A percentile compares a stretch with the other conserved stretches of the same genome.
phyloP scores from a whole-genome alignment of 139 green algal genomes.

The Asterochloris erici region DNA sequence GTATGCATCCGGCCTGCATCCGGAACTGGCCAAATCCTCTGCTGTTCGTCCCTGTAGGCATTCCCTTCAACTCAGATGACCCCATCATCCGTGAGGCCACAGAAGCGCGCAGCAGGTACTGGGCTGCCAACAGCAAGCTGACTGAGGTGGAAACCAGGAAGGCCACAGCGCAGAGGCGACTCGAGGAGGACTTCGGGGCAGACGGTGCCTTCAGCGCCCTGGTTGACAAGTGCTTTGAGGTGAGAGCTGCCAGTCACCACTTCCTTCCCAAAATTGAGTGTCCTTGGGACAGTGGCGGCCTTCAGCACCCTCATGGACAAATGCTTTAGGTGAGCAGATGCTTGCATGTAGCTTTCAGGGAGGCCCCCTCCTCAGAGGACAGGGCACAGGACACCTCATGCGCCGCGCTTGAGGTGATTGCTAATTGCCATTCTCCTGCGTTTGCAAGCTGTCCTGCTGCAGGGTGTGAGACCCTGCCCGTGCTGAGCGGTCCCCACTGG shows the following conservation, averaged over 20 bases:
- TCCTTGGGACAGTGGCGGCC: background rate
- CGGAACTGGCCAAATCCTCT: background rate
- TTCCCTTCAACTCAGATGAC: too few species aligned
- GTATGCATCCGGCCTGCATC: background rate
- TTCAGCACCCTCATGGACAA: background rate
- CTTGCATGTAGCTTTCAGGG: background rate
- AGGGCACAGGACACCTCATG: background rate
- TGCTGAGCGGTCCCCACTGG: too few species aligned
- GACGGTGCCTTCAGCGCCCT: slow-evolving; percentile 46
- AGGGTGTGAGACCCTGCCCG: too few species aligned
- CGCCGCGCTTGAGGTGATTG: background rate
- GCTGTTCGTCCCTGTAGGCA: background rate
- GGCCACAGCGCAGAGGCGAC: slow-evolving; percentile 19
- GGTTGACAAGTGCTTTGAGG: slow-evolving; percentile 45
- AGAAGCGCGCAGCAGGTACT: background rate
- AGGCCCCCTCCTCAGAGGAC: background rate
- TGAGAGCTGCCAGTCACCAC: background rate
- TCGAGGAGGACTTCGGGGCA: slow-evolving; percentile 40
- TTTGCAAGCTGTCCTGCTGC: too few species aligned
- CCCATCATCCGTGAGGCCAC: background rate
- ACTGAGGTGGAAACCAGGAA: slow-evolving; percentile 18
- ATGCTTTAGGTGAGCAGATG: background rate
- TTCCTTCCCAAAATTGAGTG: background rate
- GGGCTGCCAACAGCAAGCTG: background rate
- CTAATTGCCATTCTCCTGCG: too few species aligned